Evolutionary conservation across 1,284 basidiomycete genomes (phyloP), one percentile per base, ranked within the genome.

Genomic region (Clitocybe nebularis): DNA sequence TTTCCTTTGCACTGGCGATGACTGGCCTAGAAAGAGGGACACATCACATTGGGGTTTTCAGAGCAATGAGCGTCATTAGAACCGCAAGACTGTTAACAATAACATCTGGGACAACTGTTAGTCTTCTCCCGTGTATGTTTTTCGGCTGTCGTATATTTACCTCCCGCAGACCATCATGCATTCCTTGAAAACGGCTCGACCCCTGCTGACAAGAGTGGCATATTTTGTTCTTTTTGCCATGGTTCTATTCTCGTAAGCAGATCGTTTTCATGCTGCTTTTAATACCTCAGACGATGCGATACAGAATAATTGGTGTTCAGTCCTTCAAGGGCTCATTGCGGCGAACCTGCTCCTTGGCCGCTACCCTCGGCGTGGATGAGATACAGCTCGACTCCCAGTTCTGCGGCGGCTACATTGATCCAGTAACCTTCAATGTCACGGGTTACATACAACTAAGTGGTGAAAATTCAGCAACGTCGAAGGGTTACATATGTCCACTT

Each of bases 151-250:
- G 29, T 2, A 33, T 34, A 38, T 22, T 8, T 16, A 16, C n/a
- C 22, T 16, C 22, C 2, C 43, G 2, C 51, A 90, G 81, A 97
- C 93, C 0, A 98, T 99, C 57, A 84, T 98, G 71, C 85, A 84
- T 46, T 94, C 91, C 7, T 71, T 99, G 48, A 99, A 99, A 67
- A 84, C 81, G 0, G 93, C 95, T 0, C 79, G 85, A 11, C 93
- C 94, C 0, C 70, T 97, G 14, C 75, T 99, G 13, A 80, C 90
- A 13, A 89, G 85, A 50, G 94, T 98, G 4, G 77, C 90, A 1
- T 90, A 90, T 61, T 98, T 97, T 59, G 87, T 95, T 17, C 53
- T 93, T 23, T 98, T 97, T 56, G 93, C 93, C 0, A 88, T 93
- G 68, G 68, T 86, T 4, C 60, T 98, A 5, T 97, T 98, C 64